These are phyloP conservation scores for Breynia disticha DNA, from an alignment of 441 rosid genomes.

Conservation along the genomic window DNA sequence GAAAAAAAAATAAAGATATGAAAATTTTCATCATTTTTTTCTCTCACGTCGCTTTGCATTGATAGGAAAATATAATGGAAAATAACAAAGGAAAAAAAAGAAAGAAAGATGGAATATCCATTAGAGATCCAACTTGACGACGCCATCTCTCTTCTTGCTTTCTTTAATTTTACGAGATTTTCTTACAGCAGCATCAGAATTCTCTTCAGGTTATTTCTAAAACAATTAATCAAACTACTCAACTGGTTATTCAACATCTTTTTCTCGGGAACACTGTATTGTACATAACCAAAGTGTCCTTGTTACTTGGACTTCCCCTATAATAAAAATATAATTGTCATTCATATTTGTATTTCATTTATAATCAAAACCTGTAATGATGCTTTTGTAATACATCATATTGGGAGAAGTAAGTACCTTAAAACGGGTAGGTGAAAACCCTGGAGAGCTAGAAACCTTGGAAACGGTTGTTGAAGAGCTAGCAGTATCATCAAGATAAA, in stretches of 20 bases:
- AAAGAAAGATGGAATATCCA: no score
- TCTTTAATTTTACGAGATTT: no score
- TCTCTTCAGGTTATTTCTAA: no score
- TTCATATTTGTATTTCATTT: no score
- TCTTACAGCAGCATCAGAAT: no score
- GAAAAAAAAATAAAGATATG: not conserved
- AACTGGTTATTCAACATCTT: constrained; percentile 50
- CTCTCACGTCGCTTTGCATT: constrained; percentile 16
- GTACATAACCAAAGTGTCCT: constrained; percentile 42
- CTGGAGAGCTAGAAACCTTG: constrained; percentile 24
- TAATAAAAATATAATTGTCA: not conserved
- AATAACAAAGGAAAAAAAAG: not conserved
- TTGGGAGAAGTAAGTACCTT: constrained; percentile 31
- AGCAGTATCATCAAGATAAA: constrained; percentile 82
- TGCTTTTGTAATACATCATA: no score
- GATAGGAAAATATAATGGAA: constrained; percentile 13
- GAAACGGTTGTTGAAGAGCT: constrained; percentile 60
- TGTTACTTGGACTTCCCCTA: constrained; percentile 57
- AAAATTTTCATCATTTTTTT: not conserved
- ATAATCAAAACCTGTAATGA: not conserved
- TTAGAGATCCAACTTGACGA: no score
- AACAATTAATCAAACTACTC: constrained; percentile 12
- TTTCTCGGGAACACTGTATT: constrained; percentile 40
- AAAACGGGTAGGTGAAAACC: constrained; percentile 54
- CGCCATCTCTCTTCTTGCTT: no score